Conservation (phyloP, 176 grass and related monocot species). For the Panicum miliaceum region DNA sequence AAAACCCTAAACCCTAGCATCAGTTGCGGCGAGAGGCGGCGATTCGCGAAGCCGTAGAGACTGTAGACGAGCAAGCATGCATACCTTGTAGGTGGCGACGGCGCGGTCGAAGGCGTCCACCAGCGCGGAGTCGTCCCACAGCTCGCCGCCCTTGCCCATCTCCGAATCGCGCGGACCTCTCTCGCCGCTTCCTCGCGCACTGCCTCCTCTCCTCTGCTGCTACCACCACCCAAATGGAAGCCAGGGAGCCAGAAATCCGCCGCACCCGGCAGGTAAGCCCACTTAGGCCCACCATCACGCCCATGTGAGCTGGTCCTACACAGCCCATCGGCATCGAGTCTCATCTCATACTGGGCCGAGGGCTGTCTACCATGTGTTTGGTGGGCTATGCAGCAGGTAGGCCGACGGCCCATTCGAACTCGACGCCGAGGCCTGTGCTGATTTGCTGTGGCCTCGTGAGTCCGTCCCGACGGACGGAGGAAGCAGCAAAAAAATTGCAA, state of each 20-base stretch:
- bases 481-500: background rate
- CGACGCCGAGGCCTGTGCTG: background rate
- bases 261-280: background rate
- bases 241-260: background rate
- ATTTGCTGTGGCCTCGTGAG: background rate
- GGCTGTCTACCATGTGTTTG: too few species aligned
- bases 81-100: constrained; percentile 70
- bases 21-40: background rate
- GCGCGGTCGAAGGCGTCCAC: constrained; percentile 78
- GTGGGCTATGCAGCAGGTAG: too few species aligned
- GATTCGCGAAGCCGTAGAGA: background rate
- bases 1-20: constrained; percentile 44
- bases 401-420: background rate
- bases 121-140: constrained; percentile 85
- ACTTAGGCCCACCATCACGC: background rate
- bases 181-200: background rate
- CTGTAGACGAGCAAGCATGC: background rate
- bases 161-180: background rate
- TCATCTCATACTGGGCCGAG: background rate
- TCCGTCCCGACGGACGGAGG: too few species aligned
- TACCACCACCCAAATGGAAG: too few species aligned
- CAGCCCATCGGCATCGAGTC: background rate
- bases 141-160: constrained; percentile 79
- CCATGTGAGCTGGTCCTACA: background rate
- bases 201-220: background rate